phyloP scores from a whole-genome alignment of 768 basidiomycete species.

The Tulasnella sp. region DNA sequence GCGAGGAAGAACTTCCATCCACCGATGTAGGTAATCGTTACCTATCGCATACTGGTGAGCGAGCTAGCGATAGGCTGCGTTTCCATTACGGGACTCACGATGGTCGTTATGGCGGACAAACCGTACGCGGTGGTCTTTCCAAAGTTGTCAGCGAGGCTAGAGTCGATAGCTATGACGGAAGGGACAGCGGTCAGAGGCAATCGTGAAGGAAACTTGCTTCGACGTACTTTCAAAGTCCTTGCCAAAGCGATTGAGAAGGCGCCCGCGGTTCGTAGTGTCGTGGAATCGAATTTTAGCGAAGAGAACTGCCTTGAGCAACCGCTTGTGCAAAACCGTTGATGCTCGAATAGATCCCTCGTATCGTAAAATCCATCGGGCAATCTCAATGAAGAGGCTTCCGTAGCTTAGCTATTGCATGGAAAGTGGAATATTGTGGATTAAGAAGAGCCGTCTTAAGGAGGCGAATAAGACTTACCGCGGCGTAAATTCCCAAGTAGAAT shows the following conservation, averaged over 20 bases:
- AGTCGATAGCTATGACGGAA: conserved; percentile 65
- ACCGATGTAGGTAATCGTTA: conserved; percentile 70
- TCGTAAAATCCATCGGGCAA: conserved; percentile 64
- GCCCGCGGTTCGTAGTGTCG: conserved; percentile 83
- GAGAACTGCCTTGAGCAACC: conserved; percentile 72
- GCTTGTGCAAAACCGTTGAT: conserved; percentile 69
- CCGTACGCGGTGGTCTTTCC: conserved; percentile 69
- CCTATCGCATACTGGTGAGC: neutral
- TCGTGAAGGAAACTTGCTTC: conserved; percentile 35
- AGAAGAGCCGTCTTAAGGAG: neutral
- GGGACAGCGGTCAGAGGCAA: conserved; percentile 23
- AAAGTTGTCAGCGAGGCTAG: conserved; percentile 77
- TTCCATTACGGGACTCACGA: conserved; percentile 37
- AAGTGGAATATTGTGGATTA: neutral
- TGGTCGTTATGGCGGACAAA: conserved; percentile 65
- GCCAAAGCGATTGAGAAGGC: conserved; percentile 77
- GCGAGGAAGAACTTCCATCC: conserved; percentile 69
- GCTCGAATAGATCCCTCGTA: conserved; percentile 82
- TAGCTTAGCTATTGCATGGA: conserved; percentile 28
- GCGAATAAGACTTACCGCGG: conserved; percentile 43
- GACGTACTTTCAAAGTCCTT: conserved; percentile 76
- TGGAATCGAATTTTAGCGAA: conserved; percentile 91
- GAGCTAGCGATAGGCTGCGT: neutral
- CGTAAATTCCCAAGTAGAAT: conserved; percentile 71
- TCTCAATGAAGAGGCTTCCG: conserved; percentile 52